A percentile compares a stretch with the other conserved stretches of the same genome.
Evolutionary conservation across 2,329 filamentous ascomycete genomes (phyloP).

Genomic region (Tolypocladium album): DNA sequence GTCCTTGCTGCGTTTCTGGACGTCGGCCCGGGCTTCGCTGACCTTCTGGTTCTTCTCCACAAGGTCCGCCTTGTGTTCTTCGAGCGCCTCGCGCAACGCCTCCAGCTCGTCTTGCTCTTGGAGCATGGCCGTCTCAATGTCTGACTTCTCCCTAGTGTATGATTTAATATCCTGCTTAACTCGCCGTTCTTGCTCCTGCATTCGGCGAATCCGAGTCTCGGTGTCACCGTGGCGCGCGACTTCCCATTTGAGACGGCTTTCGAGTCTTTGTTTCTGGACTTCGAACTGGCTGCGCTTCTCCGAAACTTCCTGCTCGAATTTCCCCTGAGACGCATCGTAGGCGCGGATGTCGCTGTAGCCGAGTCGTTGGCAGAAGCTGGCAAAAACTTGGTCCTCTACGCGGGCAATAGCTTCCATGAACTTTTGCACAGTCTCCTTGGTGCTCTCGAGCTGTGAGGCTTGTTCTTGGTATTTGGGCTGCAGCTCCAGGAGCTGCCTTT

Average conservation of each 20-base stretch:
- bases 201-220: constrained; percentile 54
- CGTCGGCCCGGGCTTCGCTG: constrained; percentile 64
- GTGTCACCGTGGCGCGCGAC: constrained; percentile 43
- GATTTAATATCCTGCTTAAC: constrained; percentile 59
- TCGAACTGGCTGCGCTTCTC: constrained; percentile 82
- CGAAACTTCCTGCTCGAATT: constrained; percentile 78
- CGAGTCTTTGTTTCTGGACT: constrained; percentile 68
- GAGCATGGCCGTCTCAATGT: constrained; percentile 63
- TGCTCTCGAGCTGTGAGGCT: constrained; percentile 53
- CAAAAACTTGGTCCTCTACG: constrained; percentile 84
- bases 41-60: constrained; percentile 64
- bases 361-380: constrained; percentile 72
- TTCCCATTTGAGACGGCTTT: constrained; percentile 50
- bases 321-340: constrained; percentile 89
- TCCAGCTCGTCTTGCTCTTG: constrained; percentile 68
- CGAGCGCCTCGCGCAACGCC: constrained; percentile 60
- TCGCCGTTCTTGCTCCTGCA: constrained; percentile 56
- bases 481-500: constrained; percentile 62
- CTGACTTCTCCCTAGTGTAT: constrained; percentile 61
- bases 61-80: constrained; percentile 56
- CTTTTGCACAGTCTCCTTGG: constrained; percentile 36
- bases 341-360: constrained; percentile 84
- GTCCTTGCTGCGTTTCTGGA: constrained; percentile 75
- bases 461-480: constrained; percentile 71
- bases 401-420: constrained; percentile 56